phyloP scores from a whole-genome alignment of 495 filamentous ascomycete species.

The Penicillium coprophilum region DNA sequence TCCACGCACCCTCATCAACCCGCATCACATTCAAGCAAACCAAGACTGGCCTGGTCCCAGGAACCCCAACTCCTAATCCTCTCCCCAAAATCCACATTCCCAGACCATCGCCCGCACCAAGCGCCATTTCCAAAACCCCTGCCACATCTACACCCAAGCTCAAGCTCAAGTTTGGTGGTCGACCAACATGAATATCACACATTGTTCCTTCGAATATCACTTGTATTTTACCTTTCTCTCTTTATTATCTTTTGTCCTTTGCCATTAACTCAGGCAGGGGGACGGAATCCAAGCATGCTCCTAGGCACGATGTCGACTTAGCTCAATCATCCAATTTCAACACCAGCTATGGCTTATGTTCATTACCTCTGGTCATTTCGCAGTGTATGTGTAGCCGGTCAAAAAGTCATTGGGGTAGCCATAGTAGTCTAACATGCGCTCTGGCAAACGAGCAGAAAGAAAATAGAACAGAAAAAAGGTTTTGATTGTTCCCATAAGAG shows the following conservation, averaged over 20 bases:
- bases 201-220: constrained; percentile 13
- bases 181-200: constrained; percentile 30
- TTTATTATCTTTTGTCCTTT: constrained; percentile 8
- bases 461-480: constrained; percentile 30
- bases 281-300: constrained; percentile 17
- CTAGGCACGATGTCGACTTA: constrained; percentile 15
- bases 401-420: constrained; percentile 9
- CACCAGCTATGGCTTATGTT: constrained; percentile 12
- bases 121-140: constrained; percentile 20
- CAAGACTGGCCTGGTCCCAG: constrained; percentile 27
- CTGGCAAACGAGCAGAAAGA: constrained; percentile 8
- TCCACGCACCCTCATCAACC: constrained; percentile 38
- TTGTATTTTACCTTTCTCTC: constrained; percentile 25
- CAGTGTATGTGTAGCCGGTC: background rate
- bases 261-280: background rate
- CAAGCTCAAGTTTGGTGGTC: constrained; percentile 45
- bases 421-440: constrained; percentile 4
- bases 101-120: constrained; percentile 29
- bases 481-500: constrained; percentile 41
- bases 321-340: constrained; percentile 14
- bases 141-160: constrained; percentile 37
- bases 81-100: constrained; percentile 44
- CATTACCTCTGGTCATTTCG: background rate
- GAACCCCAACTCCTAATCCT: constrained; percentile 23
- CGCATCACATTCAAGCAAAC: constrained; percentile 50